Base-by-base conservation (phyloP, 257 asterid genomes). In the Fraxinus quadrangulata region DNA sequence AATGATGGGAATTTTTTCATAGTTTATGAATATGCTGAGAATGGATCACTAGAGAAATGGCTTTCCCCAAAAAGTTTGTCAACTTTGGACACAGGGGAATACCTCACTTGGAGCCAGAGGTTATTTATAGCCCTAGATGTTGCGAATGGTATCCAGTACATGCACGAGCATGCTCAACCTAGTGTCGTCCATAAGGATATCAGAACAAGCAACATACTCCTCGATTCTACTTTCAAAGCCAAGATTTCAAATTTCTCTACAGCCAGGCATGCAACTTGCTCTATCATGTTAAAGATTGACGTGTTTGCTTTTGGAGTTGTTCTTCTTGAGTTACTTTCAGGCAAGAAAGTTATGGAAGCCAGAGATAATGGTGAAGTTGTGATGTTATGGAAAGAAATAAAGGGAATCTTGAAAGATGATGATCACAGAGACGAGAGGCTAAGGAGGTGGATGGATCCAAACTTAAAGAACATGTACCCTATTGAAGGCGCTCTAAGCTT, bases 101-200 rank as follows among this genome's bases (percentile, higher is more conserved):
- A 74, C 17, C 89, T 90, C 1, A 79, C 78, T 23, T 93, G 96
- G 98, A 87, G 66, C 66, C 94, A 87, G 37, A 86, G 97, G 83
- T 71, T 93, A 59, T 74, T 78, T 16, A 75, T 91, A 37, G 91
- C 98, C 45, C 82, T 87, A n/a, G 97, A 93, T 45, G 89, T 90
- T 3, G 97, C 98, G 9, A 91, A 93, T 5, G 97, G 97, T 51
- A 87, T 93, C 16, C 97, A 91, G 36, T 90, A 91, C 88, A n/a
- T 91, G 89, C 98, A 91, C 30, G 94, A 93, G 79, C 97, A 87
- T 67, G 81, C 89, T 73, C 89, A 90, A 77, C 97, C 98, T 4
- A 91, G 90, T 37, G 68, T 93, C 1, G 91, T 88, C 69, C 98
- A 93, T 76, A 75, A 88, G 74, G 93, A 90, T 77, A 79, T 91